Conservation (phyloP, 1,284 basidiomycete genomes). For the Tilletiopsis washingtonensis region DNA sequence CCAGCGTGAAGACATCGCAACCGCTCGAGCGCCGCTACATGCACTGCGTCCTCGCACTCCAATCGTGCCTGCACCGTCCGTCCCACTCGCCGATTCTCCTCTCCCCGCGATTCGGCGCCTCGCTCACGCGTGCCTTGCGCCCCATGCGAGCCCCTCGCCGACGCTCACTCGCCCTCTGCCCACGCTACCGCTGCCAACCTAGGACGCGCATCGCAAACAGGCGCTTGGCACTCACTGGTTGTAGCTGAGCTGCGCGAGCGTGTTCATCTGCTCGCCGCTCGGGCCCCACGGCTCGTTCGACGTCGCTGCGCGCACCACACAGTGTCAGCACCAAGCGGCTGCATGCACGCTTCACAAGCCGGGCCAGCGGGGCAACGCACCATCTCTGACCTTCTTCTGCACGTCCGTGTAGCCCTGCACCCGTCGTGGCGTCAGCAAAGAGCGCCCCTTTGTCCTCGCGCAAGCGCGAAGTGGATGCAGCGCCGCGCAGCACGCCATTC, state of each 20-base stretch:
- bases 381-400: slow-evolving; percentile 68
- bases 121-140: too few species aligned
- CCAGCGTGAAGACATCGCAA: too few species aligned
- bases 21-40: too few species aligned
- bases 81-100: too few species aligned
- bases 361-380: not conserved
- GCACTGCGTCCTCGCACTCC: too few species aligned
- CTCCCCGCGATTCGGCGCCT: too few species aligned
- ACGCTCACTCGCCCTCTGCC: too few species aligned
- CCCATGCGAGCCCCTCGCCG: too few species aligned
- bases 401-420: slow-evolving; percentile 49
- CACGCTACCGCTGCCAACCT: too few species aligned
- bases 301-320: slow-evolving; percentile 75
- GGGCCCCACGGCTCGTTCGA: slow-evolving; percentile 99
- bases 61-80: too few species aligned
- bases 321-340: not conserved
- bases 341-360: not conserved
- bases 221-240: slow-evolving; percentile 91
- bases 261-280: slow-evolving; percentile 91
- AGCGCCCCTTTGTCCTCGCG: too few species aligned
- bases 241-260: slow-evolving; percentile 92
- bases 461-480: not conserved
- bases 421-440: not conserved
- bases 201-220: too few species aligned
- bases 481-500: not conserved